Base-by-base conservation (phyloP, 2,329 filamentous ascomycete species). In the Immersiporthe knoxdaviesiana region DNA sequence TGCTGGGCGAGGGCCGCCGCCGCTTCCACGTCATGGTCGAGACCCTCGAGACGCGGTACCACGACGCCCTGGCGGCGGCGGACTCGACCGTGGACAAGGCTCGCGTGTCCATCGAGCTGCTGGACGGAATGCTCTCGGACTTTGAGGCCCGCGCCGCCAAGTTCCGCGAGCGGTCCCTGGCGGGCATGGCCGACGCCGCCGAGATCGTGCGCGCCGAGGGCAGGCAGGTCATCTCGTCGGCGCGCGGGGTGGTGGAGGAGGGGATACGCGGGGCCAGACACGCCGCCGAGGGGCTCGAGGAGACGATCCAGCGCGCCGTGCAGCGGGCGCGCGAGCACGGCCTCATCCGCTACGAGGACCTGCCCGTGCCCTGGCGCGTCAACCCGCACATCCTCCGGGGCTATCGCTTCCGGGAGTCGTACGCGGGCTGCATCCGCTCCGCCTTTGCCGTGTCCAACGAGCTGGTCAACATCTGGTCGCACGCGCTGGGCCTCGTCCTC, bases 401-500 rank as follows among this genome's bases (percentile, higher is more conserved):
- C 24, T 99, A 99, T 79, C 94, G 96, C 65, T 99, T 99, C 83
- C 92, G 89, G 71, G 93, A 97, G 76, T 94, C 92, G 70, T 97
- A 97, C 79, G 83, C 95, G 68, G 95, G 95, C 74, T 98, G 95
- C 78, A 84, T 98, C 65, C 87, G 88, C 65, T 97, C 94, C 30
- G 89, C 93, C 72, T 94, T 97, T 76, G 87, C 88, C 72, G 83
- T 96, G 69, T 97, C 93, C 72, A 99, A 99, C 80, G 96, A 99
- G 81, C 88, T 91, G 54, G 91, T 98, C 83, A 99, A 99, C 81
- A 99, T 99, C 77, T 99, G 96, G 96, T 95, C 94, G 1, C 96
- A 99, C 78, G 88, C 91, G 16, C 86, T 99, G 39, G 96, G 96
- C 24, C 86, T 98, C n/a, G 77, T 98, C 41, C 84, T 97, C 72